Base-by-base conservation (phyloP, 164 flowering plant species). In the Akebia trifoliata region DNA sequence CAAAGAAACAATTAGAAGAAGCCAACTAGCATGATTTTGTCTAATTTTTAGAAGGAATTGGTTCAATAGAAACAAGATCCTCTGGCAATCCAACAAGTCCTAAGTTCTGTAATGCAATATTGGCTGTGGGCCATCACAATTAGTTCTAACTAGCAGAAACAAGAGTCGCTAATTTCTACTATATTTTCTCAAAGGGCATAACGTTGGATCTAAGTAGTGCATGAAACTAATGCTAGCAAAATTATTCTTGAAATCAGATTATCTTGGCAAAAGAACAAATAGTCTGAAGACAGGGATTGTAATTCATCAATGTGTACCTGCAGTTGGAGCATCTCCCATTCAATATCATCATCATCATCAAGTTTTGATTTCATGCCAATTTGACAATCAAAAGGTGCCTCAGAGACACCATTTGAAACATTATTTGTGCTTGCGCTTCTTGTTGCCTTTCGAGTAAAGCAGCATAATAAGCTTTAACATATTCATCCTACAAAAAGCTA, bases 331-430 rank as follows among this genome's bases (percentile, higher is more conserved):
- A 26, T 87, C 95, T 90, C 97, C 97, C 99, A 90, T 40, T 82
- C 90, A 66, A 73, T 79, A 65, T 77, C 87, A 43, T 85, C 86
- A 60, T 77, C 81, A 7, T 82, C 88, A 0, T 79, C 84, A 21
- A 92, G 85, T 71, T 84, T 87, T 8, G 81, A 42, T 70, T 93
- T 93, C 81, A 76, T 71, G 39, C 99, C 99, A 40, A 90, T 87
- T 70, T 65, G 81, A 18, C 96, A 88, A 45, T 75, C 69, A 25
- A 76, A 63, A 61, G 74, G 49, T 45, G 61, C 61, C 32, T 54
- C 70, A 62, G 69, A 40, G 31, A 39, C 55, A 54, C 57, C 72
- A 65, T 67, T 67, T 1, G 64, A 11, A 8, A 51, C 38, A 42
- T 42, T 40, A 14, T 57, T 21, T 45, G 62, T 8, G 24, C 58